Base-by-base conservation (phyloP, 495 filamentous ascomycete species). In the Saxispiralis lemnorum region DNA sequence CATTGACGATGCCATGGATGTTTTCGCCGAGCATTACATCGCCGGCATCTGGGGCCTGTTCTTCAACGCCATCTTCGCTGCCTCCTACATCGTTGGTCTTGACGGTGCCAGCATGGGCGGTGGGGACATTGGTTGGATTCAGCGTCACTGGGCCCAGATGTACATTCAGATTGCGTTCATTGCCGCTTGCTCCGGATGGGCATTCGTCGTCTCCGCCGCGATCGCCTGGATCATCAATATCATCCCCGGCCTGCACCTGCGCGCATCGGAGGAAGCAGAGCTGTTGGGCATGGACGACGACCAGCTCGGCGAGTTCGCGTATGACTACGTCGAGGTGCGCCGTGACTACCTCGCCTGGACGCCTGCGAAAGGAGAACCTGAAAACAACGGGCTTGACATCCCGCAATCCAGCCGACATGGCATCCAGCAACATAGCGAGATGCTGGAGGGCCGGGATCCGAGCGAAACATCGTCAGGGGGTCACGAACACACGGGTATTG, bases 281-380 rank as follows among this genome's bases (percentile, higher is more conserved):
- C 73, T 97, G 15, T 74, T 96, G 40, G 89, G 89, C 44, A 94
- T 96, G 87, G 89, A 97, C 53, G 92, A 96, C 59, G 89, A 97
- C 65, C 89, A 97, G 59, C 79, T 95, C 30, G 89, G 89, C 57
- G 89, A 97, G 63, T 97, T 97, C 57, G 92, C 89, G 6, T 97
- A 97, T 66, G 89, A 97, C 63, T 97, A 97, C 61, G 89, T 97
- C 52, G 89, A 97, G 68, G 89, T 97, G 47, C 79, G 89, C 45
- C 76, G 89, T 47, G 89, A 97, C 60, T 97, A 94, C 67, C 74
- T 95, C 13, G 89, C 89, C 36, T 97, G 89, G 89, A 94, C 84
- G 4, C 88, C 89, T 0, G 81, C 83, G 44, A 82, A 82, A 60
- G 57, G 63, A 31, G 76, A 81, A 30, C 78, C 78, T 49, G 68